Base-by-base conservation (phyloP, 1,284 basidiomycete genomes). In the Rhodotorula sp. region DNA sequence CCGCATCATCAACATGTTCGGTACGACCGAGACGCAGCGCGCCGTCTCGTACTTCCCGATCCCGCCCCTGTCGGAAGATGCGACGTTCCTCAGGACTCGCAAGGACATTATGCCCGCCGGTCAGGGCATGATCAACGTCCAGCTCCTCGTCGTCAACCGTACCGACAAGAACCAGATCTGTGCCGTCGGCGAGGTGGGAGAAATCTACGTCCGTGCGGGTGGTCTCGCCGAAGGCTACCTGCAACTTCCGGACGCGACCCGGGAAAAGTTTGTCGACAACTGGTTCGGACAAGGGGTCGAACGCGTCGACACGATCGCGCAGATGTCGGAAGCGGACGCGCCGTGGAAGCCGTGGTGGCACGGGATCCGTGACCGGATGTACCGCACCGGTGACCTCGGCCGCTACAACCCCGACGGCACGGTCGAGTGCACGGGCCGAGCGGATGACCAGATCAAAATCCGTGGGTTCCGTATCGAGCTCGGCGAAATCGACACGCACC, bases 61-160 rank as follows among this genome's bases (percentile, higher is more conserved):
- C 75, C 95, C 95, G 3, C 87, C 90, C 62, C 87, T 97, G 30
- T 87, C 88, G 49, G 85, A 86, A 68, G 93, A 97, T 78, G 85
- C 89, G 7, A 94, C 93, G 5, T 99, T 97, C 85, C 85, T 99
- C 56, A 87, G 89, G 46, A 93, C 89, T 1, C 92, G 96, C 81
- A 99, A 99, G 83, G 96, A 99, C 79, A 91, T 97, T 80, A 97
- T 99, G 86, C 95, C 95, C 14, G 95, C 96, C 8, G 96, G 96
- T 20, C 87, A 91, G 81, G 96, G 96, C 56, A 99, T 99, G 96
- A 85, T 94, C 72, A 94, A 98, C 78, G 96, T 99, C 48, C 96
- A 99, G 80, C 87, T 99, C 4, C 86, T 99, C 45, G 95, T 99
- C 57, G 94, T 99, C 66, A 99, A 99, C 83, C 86, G 95, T 66